Base-by-base conservation (phyloP, 495 filamentous ascomycete species). In the Penicillium waksmanii region DNA sequence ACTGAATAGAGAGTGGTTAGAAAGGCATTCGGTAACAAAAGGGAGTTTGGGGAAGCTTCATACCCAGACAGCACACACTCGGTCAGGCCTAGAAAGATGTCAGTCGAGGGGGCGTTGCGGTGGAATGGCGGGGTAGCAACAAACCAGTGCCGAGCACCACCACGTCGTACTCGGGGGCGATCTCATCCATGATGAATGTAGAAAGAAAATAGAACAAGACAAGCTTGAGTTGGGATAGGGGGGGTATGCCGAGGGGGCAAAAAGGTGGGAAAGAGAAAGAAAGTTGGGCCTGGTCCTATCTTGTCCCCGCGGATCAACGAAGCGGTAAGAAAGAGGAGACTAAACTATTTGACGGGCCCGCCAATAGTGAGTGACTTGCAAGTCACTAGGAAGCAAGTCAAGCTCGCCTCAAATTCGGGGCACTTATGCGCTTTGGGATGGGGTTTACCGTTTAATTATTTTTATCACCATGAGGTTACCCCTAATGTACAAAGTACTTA, bases 1-100 rank as follows among this genome's bases (percentile, higher is more conserved):
- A 73, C 91, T 95, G 54, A 38, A 36, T 10, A 47, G 61, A 57
- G 43, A 42, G 33, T 34, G 53, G 46, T 59, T 48, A 54, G 18
- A 23, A 43, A 6, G 38, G 42, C 12, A 35, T 36, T 27, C 51
- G 12, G 15, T 27, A 50, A 43, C 18, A 13, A 21, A 19, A 17
- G 23, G 43, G 36, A 13, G 15, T 27, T 43, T 54, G 21, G 31
- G 6, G 44, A 44, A 25, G 35, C 34, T 55, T n/a, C 82, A 64
- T 88, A 96, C 91, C 95, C 95, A 65, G 93, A 97, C 62, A 98
- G 87, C 65, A 98, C 94, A 80, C 95, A 98, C 85, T 98, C 95
- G 61, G 95, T 97, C 84, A 98, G 76, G 65, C 95, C 95, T 96
- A 68, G 12, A 57, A 60, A 46, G 31, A 60, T 57, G 73, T 84